These are phyloP conservation scores for Kodamaea restingae DNA, from an alignment of 805 yeast genomes.

Conservation along the genomic window DNA sequence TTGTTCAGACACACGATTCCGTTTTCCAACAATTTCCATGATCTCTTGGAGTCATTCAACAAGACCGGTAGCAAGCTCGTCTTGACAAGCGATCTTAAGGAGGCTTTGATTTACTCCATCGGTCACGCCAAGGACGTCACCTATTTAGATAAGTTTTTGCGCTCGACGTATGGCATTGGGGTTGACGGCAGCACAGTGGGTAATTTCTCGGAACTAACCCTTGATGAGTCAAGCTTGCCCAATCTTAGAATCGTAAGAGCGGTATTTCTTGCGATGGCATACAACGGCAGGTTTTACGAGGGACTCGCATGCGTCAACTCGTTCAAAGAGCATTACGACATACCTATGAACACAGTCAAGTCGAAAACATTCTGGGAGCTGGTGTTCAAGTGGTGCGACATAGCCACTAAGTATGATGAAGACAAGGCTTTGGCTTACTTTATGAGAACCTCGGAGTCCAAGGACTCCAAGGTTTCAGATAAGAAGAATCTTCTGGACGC, in stretches of 20 bases:
- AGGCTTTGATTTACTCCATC: slow-evolving; percentile 30
- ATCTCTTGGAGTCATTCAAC: slow-evolving; percentile 16
- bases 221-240: slow-evolving; percentile 22
- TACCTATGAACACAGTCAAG: slow-evolving; percentile 15
- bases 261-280: slow-evolving; percentile 30
- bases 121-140: slow-evolving; percentile 24
- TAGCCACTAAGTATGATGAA: slow-evolving; percentile 28
- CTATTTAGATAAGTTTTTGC: slow-evolving; percentile 23
- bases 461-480: not conserved
- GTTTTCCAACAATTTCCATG: slow-evolving; percentile 23
- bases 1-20: slow-evolving; percentile 15
- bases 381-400: slow-evolving; percentile 35
- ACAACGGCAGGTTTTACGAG: slow-evolving; percentile 27
- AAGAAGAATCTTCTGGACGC: slow-evolving; percentile 22
- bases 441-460: slow-evolving; percentile 16
- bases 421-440: slow-evolving; percentile 25
- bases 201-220: slow-evolving; percentile 1
- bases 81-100: slow-evolving; percentile 21
- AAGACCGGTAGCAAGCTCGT: slow-evolving; percentile 6
- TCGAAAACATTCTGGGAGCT: slow-evolving; percentile 34
- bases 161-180: slow-evolving; percentile 30
- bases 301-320: slow-evolving; percentile 33
- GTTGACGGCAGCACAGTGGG: slow-evolving; percentile 18
- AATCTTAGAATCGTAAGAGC: slow-evolving; percentile 23
- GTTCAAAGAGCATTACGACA: slow-evolving; percentile 29